A percentile compares a stretch with the other conserved stretches of the same genome.
These are phyloP conservation scores for Allium sativum DNA, from an alignment of 106 monocot species.

Conservation along the genomic window DNA sequence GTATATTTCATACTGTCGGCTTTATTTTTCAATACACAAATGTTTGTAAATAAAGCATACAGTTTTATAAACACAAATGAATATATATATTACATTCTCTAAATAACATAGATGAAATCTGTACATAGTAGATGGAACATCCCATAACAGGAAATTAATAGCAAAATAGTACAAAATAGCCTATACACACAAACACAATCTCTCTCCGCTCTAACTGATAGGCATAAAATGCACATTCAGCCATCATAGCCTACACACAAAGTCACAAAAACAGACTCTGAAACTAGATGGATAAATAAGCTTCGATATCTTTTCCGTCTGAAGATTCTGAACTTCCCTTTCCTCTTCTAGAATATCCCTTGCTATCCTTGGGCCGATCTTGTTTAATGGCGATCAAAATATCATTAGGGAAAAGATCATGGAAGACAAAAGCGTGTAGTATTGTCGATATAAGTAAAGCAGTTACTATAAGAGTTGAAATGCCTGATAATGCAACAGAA, in stretches of 20 bases:
- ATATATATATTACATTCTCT: too few relatives aligned
- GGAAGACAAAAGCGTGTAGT: slow-evolving; percentile 61
- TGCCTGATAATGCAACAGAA: slow-evolving; percentile 30
- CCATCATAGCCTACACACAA: background rate
- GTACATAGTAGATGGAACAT: too few relatives aligned
- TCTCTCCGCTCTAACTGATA: slow-evolving; percentile 1
- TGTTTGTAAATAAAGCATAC: too few relatives aligned
- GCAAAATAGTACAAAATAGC: too few relatives aligned
- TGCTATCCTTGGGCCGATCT: slow-evolving; percentile 26
- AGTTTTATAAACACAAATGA: too few relatives aligned
- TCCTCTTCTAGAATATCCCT: slow-evolving; percentile 20
- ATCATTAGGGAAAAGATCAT: slow-evolving; percentile 79
- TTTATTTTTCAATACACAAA: too few relatives aligned
- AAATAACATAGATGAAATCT: too few relatives aligned
- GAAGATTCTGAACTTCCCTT: slow-evolving; percentile 28
- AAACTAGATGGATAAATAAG: slow-evolving; percentile 1
- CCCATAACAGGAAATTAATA: too few relatives aligned
- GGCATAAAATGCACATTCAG: slow-evolving; percentile 1
- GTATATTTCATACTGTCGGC: too few relatives aligned
- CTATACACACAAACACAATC: background rate
- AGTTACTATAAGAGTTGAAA: slow-evolving; percentile 56
- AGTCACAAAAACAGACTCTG: background rate
- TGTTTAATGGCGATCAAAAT: slow-evolving; percentile 64
- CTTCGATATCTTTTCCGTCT: slow-evolving; percentile 22
- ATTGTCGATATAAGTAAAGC: slow-evolving; percentile 50